Conservation (phyloP, 1,284 basidiomycete species). For the Rhodotorula sp. region DNA sequence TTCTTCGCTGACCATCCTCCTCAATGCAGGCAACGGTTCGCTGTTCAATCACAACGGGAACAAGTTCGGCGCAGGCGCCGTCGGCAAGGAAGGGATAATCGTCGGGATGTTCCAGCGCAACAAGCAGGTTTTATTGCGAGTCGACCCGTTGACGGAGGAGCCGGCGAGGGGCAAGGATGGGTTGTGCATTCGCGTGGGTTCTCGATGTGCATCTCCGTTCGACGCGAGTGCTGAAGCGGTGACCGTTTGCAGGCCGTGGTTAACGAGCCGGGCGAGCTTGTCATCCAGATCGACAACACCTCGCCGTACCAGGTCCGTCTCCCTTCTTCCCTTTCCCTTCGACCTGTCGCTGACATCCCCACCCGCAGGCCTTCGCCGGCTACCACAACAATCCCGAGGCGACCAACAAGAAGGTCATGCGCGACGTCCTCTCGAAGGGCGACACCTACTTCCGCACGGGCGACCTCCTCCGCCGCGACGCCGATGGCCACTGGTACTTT, state of each 20-base stretch:
- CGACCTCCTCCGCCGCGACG: constrained; percentile 46
- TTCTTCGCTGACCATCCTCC: not conserved
- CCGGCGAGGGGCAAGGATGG: constrained; percentile 46
- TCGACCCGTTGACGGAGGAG: constrained; percentile 50
- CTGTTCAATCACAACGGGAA: constrained; percentile 49
- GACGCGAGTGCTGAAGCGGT: not conserved
- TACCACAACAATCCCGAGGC: constrained; percentile 34
- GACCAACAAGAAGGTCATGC: constrained; percentile 49
- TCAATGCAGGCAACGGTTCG: constrained; percentile 38
- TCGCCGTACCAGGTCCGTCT: constrained; percentile 21
- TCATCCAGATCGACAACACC: constrained; percentile 45
- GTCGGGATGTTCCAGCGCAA: constrained; percentile 37
- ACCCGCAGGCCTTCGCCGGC: constrained; percentile 26
- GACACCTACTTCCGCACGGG: constrained; percentile 41
- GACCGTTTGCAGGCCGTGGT: not conserved
- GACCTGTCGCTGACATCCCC: no score
- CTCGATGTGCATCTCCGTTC: no score
- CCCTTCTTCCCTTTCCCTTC: not conserved
- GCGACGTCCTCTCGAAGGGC: constrained; percentile 47
- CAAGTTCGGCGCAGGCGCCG: constrained; percentile 48
- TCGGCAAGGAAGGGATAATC: constrained; percentile 46
- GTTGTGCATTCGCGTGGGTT: constrained; percentile 40
- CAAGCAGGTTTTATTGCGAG: constrained; percentile 46
- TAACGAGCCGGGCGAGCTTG: constrained; percentile 48
- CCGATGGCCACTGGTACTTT: constrained; percentile 48